Evolutionary conservation across 2,329 filamentous ascomycete genomes (phyloP).

Genomic region (Fusarium miscanthi): DNA sequence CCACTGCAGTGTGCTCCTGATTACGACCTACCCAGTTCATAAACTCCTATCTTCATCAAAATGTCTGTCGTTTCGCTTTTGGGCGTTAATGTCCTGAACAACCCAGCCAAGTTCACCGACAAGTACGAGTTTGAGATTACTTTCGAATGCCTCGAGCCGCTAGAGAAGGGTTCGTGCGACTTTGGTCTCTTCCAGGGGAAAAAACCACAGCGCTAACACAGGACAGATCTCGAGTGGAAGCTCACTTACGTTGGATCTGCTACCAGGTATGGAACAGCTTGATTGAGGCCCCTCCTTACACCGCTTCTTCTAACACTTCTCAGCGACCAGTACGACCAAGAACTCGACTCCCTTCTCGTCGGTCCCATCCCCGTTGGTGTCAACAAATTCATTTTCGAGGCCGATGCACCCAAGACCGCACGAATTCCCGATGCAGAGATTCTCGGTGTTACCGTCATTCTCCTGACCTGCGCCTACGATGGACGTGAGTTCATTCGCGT

Average conservation of each 20-base stretch:
- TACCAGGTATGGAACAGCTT: slow-evolving; percentile 77
- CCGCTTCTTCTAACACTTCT: slow-evolving; percentile 35
- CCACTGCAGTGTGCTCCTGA: slow-evolving; percentile 4
- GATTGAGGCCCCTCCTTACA: slow-evolving; percentile 19
- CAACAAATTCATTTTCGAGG: slow-evolving; percentile 99
- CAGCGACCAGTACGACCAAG: slow-evolving; percentile 96
- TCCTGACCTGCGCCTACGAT: slow-evolving; percentile 96
- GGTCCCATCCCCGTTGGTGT: slow-evolving; percentile 97
- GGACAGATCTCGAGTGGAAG: slow-evolving; percentile 96
- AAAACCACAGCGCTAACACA: slow-evolving; percentile 30
- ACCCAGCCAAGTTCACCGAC: slow-evolving; percentile 92
- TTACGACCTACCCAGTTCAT: not conserved
- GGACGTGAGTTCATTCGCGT: slow-evolving; percentile 96
- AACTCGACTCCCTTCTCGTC: slow-evolving; percentile 95
- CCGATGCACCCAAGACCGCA: slow-evolving; percentile 88
- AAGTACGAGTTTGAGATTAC: slow-evolving; percentile 98
- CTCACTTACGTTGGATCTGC: slow-evolving; percentile 98
- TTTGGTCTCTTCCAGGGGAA: not conserved
- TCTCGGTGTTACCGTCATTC: slow-evolving; percentile 94
- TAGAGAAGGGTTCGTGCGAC: slow-evolving; percentile 80
- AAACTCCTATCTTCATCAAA: slow-evolving; percentile 35
- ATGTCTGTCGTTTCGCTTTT: slow-evolving; percentile 98
- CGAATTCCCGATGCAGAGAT: slow-evolving; percentile 96
- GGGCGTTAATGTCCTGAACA: slow-evolving; percentile 96
- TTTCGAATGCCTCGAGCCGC: slow-evolving; percentile 94